Evolutionary conservation across 2,329 filamentous ascomycete species (phyloP).

Genomic region (Aspergillaceae sp.): DNA sequence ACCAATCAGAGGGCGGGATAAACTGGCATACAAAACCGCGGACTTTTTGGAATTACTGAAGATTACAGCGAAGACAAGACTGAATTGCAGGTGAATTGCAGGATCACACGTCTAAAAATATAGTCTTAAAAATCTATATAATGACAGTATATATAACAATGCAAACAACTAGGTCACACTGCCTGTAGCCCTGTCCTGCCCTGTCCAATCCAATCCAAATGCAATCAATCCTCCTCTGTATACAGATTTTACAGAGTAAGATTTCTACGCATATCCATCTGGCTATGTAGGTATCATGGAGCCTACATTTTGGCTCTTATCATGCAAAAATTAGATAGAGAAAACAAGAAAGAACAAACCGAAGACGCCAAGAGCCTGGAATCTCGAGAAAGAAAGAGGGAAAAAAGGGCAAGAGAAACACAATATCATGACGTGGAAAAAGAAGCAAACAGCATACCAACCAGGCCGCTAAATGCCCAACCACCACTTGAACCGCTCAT

Average conservation of each 20-base stretch:
- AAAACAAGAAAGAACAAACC: conserved; percentile 13
- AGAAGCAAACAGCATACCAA: not conserved
- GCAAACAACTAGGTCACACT: not conserved
- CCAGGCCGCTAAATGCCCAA: conserved; percentile 51
- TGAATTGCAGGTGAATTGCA: too few species aligned
- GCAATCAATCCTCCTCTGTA: not conserved
- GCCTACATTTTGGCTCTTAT: conserved; percentile 1
- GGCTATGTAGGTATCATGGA: conserved; percentile 9
- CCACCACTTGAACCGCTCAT: conserved; percentile 55
- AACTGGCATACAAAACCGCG: not conserved
- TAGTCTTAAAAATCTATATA: not conserved
- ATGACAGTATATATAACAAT: not conserved
- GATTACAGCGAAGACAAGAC: not conserved
- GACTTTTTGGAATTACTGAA: too few species aligned
- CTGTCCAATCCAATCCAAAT: not conserved
- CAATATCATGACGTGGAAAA: not conserved
- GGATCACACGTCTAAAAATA: too few species aligned
- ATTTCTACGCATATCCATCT: not conserved
- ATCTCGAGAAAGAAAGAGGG: conserved; percentile 3
- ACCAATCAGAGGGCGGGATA: not conserved
- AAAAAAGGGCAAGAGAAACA: conserved; percentile 2
- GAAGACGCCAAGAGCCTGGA: conserved; percentile 6
- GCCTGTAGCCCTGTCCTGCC: too few species aligned
- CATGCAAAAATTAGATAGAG: conserved; percentile 10
- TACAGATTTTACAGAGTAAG: not conserved